phyloP scores from a whole-genome alignment of 257 asterid genomes.

The Solanum etuberosum region DNA sequence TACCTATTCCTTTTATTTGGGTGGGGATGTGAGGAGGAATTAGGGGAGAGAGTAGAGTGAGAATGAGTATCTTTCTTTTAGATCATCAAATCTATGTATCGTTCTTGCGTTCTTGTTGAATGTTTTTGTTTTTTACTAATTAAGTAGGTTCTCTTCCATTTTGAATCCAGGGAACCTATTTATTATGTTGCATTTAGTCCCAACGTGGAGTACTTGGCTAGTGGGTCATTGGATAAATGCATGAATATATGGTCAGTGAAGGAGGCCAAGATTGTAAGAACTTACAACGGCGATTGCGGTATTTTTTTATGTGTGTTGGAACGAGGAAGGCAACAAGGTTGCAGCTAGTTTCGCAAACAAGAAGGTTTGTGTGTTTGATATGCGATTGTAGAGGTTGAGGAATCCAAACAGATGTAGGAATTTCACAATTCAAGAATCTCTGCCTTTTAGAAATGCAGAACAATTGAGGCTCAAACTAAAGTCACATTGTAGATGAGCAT shows the following conservation, averaged over 20 bases:
- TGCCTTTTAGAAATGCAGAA: no score
- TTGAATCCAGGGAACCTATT: slow-evolving; percentile 64
- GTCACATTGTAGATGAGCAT: no score
- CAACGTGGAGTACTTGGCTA: slow-evolving; percentile 70
- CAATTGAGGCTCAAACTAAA: no score
- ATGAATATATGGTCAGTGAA: slow-evolving; percentile 88
- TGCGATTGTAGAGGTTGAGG: slow-evolving; percentile 46
- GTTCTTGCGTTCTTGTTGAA: background rate
- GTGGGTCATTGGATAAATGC: slow-evolving; percentile 88
- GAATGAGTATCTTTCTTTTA: no score
- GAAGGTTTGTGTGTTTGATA: slow-evolving; percentile 61
- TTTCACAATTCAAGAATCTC: background rate
- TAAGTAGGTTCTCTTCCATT: background rate
- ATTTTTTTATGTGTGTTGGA: slow-evolving; percentile 97
- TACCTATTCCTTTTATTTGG: no score
- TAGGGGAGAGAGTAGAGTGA: no score
- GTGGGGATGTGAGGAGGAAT: no score
- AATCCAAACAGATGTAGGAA: background rate
- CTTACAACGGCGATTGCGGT: slow-evolving; percentile 66
- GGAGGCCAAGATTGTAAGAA: slow-evolving; percentile 79
- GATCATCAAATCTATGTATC: background rate
- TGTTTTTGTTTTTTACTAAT: background rate
- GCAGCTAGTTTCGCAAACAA: slow-evolving; percentile 88
- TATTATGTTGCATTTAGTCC: slow-evolving; percentile 93
- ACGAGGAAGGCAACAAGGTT: slow-evolving; percentile 78